These are phyloP conservation scores for Alternaria novae-zelandiae DNA, from an alignment of 2,329 filamentous ascomycete genomes.

Conservation along the genomic window DNA sequence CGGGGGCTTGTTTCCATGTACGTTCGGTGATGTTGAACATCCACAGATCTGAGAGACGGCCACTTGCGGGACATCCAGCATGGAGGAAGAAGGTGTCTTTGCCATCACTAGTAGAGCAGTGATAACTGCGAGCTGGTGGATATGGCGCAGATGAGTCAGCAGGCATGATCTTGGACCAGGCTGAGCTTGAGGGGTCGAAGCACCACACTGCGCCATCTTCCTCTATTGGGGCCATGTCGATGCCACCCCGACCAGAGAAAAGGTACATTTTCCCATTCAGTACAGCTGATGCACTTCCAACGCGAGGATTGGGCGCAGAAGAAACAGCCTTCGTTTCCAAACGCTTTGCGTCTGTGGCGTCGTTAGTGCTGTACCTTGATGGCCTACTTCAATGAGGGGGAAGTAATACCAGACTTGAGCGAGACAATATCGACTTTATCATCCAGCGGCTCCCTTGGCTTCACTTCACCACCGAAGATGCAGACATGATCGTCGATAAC, in stretches of 20 bases:
- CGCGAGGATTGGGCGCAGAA: constrained; percentile 67
- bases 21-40: constrained; percentile 70
- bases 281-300: constrained; percentile 74
- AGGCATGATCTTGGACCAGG: constrained; percentile 72
- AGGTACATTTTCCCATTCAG: constrained; percentile 76
- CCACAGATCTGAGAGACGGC: constrained; percentile 75
- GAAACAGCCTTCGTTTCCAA: constrained; percentile 33
- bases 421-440: constrained; percentile 73
- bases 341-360: constrained; percentile 53
- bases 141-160: constrained; percentile 53
- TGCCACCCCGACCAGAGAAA: constrained; percentile 78
- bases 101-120: constrained; percentile 69
- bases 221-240: constrained; percentile 72
- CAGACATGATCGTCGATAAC: constrained; percentile 65
- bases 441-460: constrained; percentile 71
- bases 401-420: constrained; percentile 46
- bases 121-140: constrained; percentile 74
- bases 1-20: constrained; percentile 71
- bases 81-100: constrained; percentile 76
- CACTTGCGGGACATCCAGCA: constrained; percentile 72
- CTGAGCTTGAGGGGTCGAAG: constrained; percentile 68
- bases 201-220: constrained; percentile 79
- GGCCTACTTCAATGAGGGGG: constrained; percentile 12
- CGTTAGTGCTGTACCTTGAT: constrained; percentile 28
- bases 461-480: constrained; percentile 79